A percentile compares a stretch with the other conserved stretches of the same genome.
phyloP scores from a whole-genome alignment of 106 monocot genomes.

The Phalaenopsis equestris region DNA sequence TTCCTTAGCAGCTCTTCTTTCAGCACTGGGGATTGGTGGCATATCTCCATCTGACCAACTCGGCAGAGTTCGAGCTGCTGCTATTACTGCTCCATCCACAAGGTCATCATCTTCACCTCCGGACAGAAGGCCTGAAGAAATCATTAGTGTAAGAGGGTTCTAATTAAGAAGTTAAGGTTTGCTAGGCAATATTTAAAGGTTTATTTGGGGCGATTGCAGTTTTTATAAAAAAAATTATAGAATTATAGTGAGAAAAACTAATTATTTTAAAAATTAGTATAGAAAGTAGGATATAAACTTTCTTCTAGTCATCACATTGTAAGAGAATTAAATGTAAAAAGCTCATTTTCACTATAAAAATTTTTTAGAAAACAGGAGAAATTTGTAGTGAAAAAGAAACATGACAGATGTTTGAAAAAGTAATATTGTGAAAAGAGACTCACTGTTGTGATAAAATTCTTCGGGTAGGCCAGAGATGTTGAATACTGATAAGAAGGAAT shows the following conservation, averaged over 20 bases:
- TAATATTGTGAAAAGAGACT: neutral
- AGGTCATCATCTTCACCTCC: slow-evolving; percentile 48
- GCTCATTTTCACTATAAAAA: too few species aligned
- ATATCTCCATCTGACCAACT: slow-evolving; percentile 79
- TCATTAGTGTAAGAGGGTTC: neutral
- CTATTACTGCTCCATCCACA: slow-evolving; percentile 89
- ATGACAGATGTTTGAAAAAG: too few species aligned
- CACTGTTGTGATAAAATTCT: slow-evolving; percentile 77
- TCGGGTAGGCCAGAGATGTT: slow-evolving; percentile 79
- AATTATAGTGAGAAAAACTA: too few species aligned
- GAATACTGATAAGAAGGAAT: slow-evolving; percentile 91
- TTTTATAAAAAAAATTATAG: neutral
- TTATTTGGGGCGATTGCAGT: neutral
- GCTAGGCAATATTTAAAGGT: neutral
- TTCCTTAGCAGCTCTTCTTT: slow-evolving; percentile 72
- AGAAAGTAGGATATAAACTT: too few species aligned
- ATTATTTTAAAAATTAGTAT: too few species aligned
- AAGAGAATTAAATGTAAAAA: too few species aligned
- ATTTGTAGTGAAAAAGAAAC: too few species aligned
- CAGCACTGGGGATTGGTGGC: slow-evolving; percentile 76
- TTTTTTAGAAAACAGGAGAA: too few species aligned
- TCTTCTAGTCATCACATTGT: too few species aligned
- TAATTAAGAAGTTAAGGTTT: neutral
- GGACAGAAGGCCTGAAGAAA: slow-evolving; percentile 36
- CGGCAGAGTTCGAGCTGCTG: slow-evolving; percentile 71